A percentile compares a stretch with the other conserved stretches of the same genome.
Evolutionary conservation across 2,329 filamentous ascomycete genomes (phyloP).

Genomic region (Zarea fungicola): DNA sequence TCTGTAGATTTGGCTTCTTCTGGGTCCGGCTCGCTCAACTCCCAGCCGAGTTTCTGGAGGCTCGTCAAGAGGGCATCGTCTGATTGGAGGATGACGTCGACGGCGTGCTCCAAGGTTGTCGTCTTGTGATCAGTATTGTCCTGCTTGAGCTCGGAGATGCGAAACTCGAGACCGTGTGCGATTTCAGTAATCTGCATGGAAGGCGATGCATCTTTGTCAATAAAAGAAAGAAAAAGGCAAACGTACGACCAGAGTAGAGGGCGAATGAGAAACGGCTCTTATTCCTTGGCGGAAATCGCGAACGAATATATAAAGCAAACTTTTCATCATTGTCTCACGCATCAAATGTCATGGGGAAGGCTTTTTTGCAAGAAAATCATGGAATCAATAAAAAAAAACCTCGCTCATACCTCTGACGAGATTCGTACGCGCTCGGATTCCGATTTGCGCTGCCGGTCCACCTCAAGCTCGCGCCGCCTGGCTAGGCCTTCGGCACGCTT

Average conservation of each 20-base stretch:
- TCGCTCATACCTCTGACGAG: constrained; percentile 36
- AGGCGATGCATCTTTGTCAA: too few relatives aligned
- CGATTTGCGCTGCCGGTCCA: constrained; percentile 22
- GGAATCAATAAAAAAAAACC: too few relatives aligned
- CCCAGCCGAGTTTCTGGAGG: constrained; percentile 60
- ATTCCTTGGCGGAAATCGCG: background rate
- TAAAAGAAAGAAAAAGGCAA: too few relatives aligned
- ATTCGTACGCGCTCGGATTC: constrained; percentile 38
- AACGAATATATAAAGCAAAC: background rate
- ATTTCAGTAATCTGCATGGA: constrained; percentile 42
- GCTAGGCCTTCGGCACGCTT: constrained; percentile 28
- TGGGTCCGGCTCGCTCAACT: constrained; percentile 48
- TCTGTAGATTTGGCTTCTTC: constrained; percentile 50
- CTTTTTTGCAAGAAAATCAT: background rate
- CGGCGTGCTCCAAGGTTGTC: constrained; percentile 41
- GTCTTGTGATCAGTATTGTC: constrained; percentile 38
- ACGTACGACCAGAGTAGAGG: too few relatives aligned
- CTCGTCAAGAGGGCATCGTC: constrained; percentile 63
- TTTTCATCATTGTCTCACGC: too few relatives aligned
- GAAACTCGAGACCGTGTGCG: constrained; percentile 40
- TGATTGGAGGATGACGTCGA: constrained; percentile 47
- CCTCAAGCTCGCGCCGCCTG: constrained; percentile 26
- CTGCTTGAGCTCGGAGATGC: constrained; percentile 45
- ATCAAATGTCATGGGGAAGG: too few relatives aligned
- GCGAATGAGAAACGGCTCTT: too few relatives aligned